Conservation (phyloP, 2,329 filamentous ascomycete species). For the Ophiocordyceps sinensis region DNA sequence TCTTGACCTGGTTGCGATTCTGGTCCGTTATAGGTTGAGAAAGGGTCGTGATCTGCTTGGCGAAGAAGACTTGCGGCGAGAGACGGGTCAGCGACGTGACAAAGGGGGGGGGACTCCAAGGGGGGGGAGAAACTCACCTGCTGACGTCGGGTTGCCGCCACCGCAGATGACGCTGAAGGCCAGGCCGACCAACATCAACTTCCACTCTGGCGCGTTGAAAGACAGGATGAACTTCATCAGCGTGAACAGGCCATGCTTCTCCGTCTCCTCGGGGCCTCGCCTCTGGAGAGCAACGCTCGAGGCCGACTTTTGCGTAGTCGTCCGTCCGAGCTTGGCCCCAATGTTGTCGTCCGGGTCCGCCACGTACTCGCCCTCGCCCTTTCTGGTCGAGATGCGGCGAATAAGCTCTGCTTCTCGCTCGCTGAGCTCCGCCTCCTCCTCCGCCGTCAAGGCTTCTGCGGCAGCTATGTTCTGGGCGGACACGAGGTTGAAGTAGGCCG, state of each 20-base stretch:
- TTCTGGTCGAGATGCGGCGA: slow-evolving; percentile 28
- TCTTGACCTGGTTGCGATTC: slow-evolving; percentile 42
- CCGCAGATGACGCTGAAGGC: slow-evolving; percentile 64
- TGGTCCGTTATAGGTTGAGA: slow-evolving; percentile 34
- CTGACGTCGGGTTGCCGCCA: slow-evolving; percentile 55
- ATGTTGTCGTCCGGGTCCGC: slow-evolving; percentile 50
- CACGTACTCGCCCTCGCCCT: slow-evolving; percentile 23
- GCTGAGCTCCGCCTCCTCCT: slow-evolving; percentile 36
- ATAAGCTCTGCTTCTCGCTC: slow-evolving; percentile 35
- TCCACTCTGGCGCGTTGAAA: slow-evolving; percentile 64
- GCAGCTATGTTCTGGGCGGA: slow-evolving; percentile 72
- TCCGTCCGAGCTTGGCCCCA: slow-evolving; percentile 40
- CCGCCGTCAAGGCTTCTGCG: slow-evolving; percentile 35
- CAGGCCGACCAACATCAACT: slow-evolving; percentile 58
- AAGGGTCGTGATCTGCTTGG: slow-evolving; percentile 69
- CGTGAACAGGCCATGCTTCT: slow-evolving; percentile 56
- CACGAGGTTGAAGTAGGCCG: slow-evolving; percentile 73
- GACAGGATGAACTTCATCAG: slow-evolving; percentile 65
- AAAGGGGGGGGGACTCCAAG: too few species aligned
- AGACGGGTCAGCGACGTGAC: slow-evolving; percentile 2
- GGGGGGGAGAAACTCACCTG: slow-evolving; percentile 9
- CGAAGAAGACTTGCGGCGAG: slow-evolving; percentile 62
- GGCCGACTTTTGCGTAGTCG: slow-evolving; percentile 39
- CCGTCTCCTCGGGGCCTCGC: slow-evolving; percentile 30
- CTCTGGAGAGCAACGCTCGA: slow-evolving; percentile 59